Evolutionary conservation across 139 green algal genomes (phyloP), one percentile per base, ranked within the genome.

Genomic region (Zygnema cylindricum): DNA sequence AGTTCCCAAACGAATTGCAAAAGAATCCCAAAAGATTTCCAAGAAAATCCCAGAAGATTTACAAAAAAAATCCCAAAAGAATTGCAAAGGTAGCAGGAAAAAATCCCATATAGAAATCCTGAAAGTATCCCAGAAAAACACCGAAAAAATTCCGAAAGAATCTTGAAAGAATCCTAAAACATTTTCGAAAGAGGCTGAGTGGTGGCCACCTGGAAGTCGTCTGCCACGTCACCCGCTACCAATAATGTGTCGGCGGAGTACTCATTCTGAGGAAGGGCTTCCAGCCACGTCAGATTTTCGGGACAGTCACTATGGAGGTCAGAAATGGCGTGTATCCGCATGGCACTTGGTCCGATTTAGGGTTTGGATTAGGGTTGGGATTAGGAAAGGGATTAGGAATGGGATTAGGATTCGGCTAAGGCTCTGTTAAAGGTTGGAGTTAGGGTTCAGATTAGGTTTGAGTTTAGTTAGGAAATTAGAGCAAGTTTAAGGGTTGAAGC

Each of bases 151-250:
- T 30, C 25, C 30, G 30, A 73, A 30, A 36, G 73, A 81, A 35
- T 81, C 21, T 21, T 81, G 22, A 21, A 23, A 49, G 73, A 23
- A 73, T 81, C 21, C 21, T 23, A 21, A 23, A 23, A 21, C 73
- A 73, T 30, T n/a, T n/a, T n/a, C n/a, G n/a, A n/a, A 33, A 7
- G 35, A 21, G 73, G 21, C 73, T 35, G 35, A 35, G 43, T 16
- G 73, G 16, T 16, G 22, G 21, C 2, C 41, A 89, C 76, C 30
- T 77, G 35, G 21, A 91, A 40, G 82, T 69, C 35, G 85, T 93
- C 91, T 3, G 86, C 57, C 1, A 92, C 79, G 78, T 93, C 91
- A 35, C 91, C 91, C 23, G 91, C 89, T 22, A 93, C 69, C 2
- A 93, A 89, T 22, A 93, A 36, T 30, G 81, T 49, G 84, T 93